Evolutionary conservation across 148 eudicot species (phyloP), one percentile per base, ranked within the genome.

Genomic region (Vaccinium myrtillus): DNA sequence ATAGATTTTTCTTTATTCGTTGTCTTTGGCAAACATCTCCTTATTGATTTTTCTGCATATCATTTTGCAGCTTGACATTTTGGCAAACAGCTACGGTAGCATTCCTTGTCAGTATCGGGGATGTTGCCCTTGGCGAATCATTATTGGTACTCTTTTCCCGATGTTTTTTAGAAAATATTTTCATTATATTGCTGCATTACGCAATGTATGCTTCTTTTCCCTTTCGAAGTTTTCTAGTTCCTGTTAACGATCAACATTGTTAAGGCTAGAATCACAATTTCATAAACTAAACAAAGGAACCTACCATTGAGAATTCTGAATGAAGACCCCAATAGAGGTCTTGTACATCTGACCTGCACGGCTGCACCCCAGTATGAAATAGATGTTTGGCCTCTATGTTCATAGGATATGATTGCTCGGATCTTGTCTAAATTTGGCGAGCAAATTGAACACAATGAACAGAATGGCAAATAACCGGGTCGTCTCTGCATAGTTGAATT

Each of bases 21-120:
- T 55, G 9, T 39, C 43, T 36, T 9, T 59, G 23, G 43, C 71
- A 9, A 1, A 2, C 6, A 6, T 63, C 46, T 43, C 46, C 46
- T 43, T 43, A 43, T 3, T 30, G 43, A 14, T 81, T 30, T 46
- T 63, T 75, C 10, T 25, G 53, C 16, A 30, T 14, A 82, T 86
- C 78, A 46, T 46, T 76, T 43, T 85, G 85, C 96, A 95, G 98
- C 89, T 82, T 89, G 85, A 93, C 91, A 65, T 94, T 95, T 79
- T 85, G 90, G 50, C 92, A 90, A 87, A 90, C 91, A 70, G 93
- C 96, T 48, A 48, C 88, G 11, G 91, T 93, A 51, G 95, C 95
- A 48, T 91, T 95, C 87, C 91, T 95, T 86, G 83, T 86, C 87
- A 88, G 87, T 81, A 83, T 94, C 43, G 93, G 91, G 63, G 93